Conservation (phyloP, 1,284 basidiomycete genomes). For the Veloboletus limbatus region DNA sequence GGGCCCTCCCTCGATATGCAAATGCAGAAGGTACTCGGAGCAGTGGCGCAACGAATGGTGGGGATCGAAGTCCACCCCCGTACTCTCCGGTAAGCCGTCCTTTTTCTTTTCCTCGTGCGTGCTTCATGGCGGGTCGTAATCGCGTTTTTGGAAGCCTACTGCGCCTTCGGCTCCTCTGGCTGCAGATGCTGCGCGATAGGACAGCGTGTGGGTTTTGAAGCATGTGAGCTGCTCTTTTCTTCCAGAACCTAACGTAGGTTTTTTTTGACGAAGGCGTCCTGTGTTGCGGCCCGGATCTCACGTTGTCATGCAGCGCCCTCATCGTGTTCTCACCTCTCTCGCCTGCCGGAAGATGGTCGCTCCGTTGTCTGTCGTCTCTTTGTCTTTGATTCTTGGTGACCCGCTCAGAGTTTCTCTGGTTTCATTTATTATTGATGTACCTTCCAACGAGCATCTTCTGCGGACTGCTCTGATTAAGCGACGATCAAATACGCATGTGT, state of each 20-base stretch:
- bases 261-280: background rate
- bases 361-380: background rate
- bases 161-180: conserved; percentile 3
- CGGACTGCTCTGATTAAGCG: background rate
- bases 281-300: conserved; percentile 9
- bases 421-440: background rate
- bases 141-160: conserved; percentile 8
- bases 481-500: conserved; percentile 1
- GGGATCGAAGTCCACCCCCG: conserved; percentile 20
- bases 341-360: background rate
- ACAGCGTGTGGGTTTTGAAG: background rate
- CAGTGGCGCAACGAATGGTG: background rate
- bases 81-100: conserved; percentile 21
- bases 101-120: background rate
- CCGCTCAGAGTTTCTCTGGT: background rate
- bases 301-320: conserved; percentile 7
- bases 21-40: background rate
- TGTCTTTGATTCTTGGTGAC: background rate
- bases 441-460: background rate
- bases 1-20: background rate
- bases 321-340: conserved; percentile 1
- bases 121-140: background rate
- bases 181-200: conserved; percentile 5
- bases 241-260: conserved; percentile 5
- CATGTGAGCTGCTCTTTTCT: conserved; percentile 1